Evolutionary conservation across 495 filamentous ascomycete species (phyloP).

Genomic region (Sordaria brevicollis): DNA sequence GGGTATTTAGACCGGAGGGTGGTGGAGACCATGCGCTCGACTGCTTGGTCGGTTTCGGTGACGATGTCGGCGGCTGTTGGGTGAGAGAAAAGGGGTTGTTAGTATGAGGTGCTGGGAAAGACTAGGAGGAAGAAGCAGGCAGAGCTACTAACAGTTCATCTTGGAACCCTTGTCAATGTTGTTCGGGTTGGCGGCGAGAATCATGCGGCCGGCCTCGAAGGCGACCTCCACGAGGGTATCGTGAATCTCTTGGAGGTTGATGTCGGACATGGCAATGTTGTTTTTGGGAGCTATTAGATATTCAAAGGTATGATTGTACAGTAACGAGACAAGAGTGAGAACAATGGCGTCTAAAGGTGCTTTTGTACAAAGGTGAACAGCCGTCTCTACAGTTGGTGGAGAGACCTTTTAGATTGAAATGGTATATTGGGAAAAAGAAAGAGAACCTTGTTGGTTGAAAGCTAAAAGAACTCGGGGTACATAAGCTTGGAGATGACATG

Average conservation of each 20-base stretch:
- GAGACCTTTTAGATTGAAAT: not conserved
- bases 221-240: conserved; percentile 68
- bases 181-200: conserved; percentile 61
- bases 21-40: conserved; percentile 63
- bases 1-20: conserved; percentile 57
- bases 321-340: not conserved
- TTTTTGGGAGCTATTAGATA: not conserved
- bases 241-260: conserved; percentile 70
- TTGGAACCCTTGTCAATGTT: conserved; percentile 57
- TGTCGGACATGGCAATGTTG: conserved; percentile 27
- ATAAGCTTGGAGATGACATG: not conserved
- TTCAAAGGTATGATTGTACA: not conserved
- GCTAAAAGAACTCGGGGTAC: not conserved
- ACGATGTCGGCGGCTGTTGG: conserved; percentile 66
- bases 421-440: not conserved
- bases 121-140: not conserved
- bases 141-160: conserved; percentile 59
- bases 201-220: conserved; percentile 70
- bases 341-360: not conserved
- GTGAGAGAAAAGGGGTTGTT: conserved; percentile 3
- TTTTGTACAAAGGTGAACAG: not conserved
- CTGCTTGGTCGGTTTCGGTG: conserved; percentile 75
- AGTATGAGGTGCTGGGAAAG: conserved; percentile 2
- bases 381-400: not conserved
- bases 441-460: not conserved